Evolutionary conservation across 1,139 yeast species (phyloP), one percentile per base, ranked within the genome.

Genomic region (Candida dubliniensis): DNA sequence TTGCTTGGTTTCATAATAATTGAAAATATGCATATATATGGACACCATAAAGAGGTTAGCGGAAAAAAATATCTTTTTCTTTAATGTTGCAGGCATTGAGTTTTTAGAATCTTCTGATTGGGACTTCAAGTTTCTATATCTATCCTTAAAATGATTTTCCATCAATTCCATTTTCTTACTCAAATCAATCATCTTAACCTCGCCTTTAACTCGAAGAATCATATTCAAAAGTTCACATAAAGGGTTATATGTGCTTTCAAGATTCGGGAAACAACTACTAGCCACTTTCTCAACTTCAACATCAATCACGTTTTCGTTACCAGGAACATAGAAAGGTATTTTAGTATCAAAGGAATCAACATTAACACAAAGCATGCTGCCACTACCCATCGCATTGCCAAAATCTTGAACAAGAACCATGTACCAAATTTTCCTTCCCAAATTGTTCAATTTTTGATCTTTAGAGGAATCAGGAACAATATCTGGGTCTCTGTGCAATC

Each of bases 401-500:
- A 72, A 49, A 58, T 77, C 82, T 40, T 65, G 46, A n/a, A 64
- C 52, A 23, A 69, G 49, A 34, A 68, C 41, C 29, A 54, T 48
- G 41, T 54, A 57, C 77, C 76, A 65, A 18, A 67, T 50, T 45
- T 71, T 72, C 40, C 76, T 54, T 14, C 65, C 57, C 39, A 72
- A 53, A 47, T 67, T 63, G 45, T 63, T 64, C 1, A 54, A 37
- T 43, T 60, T 63, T 18, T 53, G 56, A 41, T 63, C 66, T 25
- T 56, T 52, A 24, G 47, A 45, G 4, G 48, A 40, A 12, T 62
- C 64, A 9, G 53, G 52, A 42, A 56, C 55, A 42, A 51, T 50
- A 41, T 64, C 67, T 0, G 76, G 76, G 18, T 74, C 76, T 35
- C 78, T 56, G 52, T 77, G 67, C 32, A 78, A 53, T 0, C 82